A percentile compares a stretch with the other conserved stretches of the same genome.
Evolutionary conservation across 1,284 basidiomycete genomes (phyloP).

Genomic region (Cryptococcus floricola): DNA sequence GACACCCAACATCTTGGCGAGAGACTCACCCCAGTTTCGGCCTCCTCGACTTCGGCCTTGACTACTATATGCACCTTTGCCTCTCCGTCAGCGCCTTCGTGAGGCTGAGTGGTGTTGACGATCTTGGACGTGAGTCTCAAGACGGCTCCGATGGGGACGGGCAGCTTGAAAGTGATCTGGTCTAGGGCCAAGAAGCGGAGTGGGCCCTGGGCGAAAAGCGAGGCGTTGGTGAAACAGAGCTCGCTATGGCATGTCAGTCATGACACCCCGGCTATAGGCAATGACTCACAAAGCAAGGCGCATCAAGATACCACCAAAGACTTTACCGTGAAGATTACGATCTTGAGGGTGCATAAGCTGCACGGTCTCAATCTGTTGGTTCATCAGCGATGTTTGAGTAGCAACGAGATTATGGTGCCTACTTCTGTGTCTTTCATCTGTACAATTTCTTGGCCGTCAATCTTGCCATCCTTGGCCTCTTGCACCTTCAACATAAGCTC

Average conservation of each 20-base stretch:
- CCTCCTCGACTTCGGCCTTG: constrained; percentile 69
- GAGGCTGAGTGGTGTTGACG: constrained; percentile 41
- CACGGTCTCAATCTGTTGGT: constrained; percentile 25
- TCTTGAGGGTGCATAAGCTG: constrained; percentile 77
- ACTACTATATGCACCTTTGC: constrained; percentile 64
- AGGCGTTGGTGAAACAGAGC: constrained; percentile 71
- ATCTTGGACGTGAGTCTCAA: constrained; percentile 67
- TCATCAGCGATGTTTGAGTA: neutral
- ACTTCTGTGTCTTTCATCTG: constrained; percentile 45
- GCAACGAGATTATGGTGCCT: neutral
- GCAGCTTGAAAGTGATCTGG: constrained; percentile 71
- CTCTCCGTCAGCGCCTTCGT: constrained; percentile 29
- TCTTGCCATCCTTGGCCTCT: constrained; percentile 30
- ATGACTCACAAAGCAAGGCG: constrained; percentile 52
- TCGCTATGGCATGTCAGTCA: constrained; percentile 37
- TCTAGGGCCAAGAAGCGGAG: constrained; percentile 73
- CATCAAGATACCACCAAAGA: constrained; percentile 69
- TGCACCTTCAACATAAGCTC: constrained; percentile 60
- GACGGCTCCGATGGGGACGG: constrained; percentile 76
- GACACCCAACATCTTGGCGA: neutral
- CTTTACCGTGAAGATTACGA: constrained; percentile 75
- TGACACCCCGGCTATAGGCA: neutral
- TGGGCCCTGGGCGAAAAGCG: constrained; percentile 64
- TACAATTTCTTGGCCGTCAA: constrained; percentile 39
- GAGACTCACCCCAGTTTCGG: constrained; percentile 60